Evolutionary conservation across 2,329 filamentous ascomycete species (phyloP).

Genomic region (Fragosphaeria purpurea): DNA sequence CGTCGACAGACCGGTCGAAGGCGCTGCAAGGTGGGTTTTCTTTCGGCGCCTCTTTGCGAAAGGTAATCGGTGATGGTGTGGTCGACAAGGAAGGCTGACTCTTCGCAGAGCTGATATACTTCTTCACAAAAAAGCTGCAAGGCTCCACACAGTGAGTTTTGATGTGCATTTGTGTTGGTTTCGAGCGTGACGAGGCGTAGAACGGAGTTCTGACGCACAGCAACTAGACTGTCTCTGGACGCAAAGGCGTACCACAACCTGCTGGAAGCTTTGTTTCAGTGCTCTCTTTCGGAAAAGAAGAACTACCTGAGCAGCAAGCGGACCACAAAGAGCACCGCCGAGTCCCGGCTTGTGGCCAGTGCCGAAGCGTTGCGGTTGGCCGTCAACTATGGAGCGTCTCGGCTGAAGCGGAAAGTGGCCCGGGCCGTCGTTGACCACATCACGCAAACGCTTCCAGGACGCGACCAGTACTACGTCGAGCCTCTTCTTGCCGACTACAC

Average conservation of each 20-base stretch:
- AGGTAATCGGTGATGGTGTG: no score
- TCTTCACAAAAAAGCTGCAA: conserved; percentile 14
- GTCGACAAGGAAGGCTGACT: no score
- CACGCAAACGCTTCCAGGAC: conserved; percentile 57
- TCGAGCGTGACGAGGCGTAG: no score
- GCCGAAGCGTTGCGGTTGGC: conserved; percentile 62
- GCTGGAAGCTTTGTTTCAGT: conserved; percentile 70
- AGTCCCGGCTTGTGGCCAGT: conserved; percentile 54
- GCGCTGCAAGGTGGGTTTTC: conserved; percentile 13
- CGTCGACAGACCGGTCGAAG: conserved; percentile 11
- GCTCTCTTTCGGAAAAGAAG: conserved; percentile 57
- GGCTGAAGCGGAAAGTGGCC: conserved; percentile 67
- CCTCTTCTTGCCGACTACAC: conserved; percentile 68
- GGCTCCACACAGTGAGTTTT: conserved; percentile 12
- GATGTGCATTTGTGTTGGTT: no score
- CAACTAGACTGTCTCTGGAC: conserved; percentile 33
- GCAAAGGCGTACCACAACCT: conserved; percentile 76
- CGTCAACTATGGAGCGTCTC: conserved; percentile 57
- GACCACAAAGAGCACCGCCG: conserved; percentile 34
- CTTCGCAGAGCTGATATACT: conserved; percentile 12
- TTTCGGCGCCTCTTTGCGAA: not conserved
- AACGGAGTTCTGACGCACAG: no score
- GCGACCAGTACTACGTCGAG: conserved; percentile 52
- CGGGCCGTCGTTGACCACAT: conserved; percentile 73
- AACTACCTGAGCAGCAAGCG: conserved; percentile 45